phyloP scores from a whole-genome alignment of 805 yeast species.

The Wickerhamiella qilinensis region DNA sequence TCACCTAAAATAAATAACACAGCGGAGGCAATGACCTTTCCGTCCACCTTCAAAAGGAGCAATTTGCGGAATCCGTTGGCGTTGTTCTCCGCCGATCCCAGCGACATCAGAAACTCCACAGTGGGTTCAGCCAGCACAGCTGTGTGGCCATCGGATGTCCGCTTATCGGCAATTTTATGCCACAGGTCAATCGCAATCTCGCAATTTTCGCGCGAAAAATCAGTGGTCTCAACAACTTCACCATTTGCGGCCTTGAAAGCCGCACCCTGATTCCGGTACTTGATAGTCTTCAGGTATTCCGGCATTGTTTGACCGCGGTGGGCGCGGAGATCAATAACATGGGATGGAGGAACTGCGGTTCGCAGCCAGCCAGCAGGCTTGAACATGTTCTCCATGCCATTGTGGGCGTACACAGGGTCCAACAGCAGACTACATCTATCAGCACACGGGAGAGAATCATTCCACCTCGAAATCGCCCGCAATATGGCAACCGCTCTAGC shows the following conservation, averaged over 20 bases:
- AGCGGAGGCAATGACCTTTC: conserved; percentile 26
- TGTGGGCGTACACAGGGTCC: conserved; percentile 26
- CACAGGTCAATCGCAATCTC: conserved; percentile 22
- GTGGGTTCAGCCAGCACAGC: conserved; percentile 25
- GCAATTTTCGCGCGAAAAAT: conserved; percentile 23
- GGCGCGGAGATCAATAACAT: conserved; percentile 27
- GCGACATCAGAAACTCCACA: conserved; percentile 18
- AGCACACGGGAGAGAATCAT: conserved; percentile 14
- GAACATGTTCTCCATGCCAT: conserved; percentile 22
- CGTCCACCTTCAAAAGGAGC: conserved; percentile 26
- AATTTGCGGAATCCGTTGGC: conserved; percentile 20
- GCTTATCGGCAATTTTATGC: conserved; percentile 26
- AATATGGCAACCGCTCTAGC: conserved; percentile 28
- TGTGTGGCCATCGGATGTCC: conserved; percentile 25
- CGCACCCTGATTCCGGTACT: conserved; percentile 26
- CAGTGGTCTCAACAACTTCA: conserved; percentile 21
- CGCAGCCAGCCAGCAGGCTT: conserved; percentile 26
- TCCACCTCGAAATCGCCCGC: conserved; percentile 26
- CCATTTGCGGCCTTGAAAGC: conserved; percentile 25
- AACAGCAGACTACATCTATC: conserved; percentile 24
- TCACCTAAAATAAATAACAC: conserved; percentile 29
- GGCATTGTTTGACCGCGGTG: conserved; percentile 19
- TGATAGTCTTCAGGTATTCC: conserved; percentile 27
- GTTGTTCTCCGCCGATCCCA: conserved; percentile 19
- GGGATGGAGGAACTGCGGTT: conserved; percentile 25